These are phyloP conservation scores for Alternaria metachromatica DNA, from an alignment of 2,329 filamentous ascomycete genomes.

Conservation along the genomic window DNA sequence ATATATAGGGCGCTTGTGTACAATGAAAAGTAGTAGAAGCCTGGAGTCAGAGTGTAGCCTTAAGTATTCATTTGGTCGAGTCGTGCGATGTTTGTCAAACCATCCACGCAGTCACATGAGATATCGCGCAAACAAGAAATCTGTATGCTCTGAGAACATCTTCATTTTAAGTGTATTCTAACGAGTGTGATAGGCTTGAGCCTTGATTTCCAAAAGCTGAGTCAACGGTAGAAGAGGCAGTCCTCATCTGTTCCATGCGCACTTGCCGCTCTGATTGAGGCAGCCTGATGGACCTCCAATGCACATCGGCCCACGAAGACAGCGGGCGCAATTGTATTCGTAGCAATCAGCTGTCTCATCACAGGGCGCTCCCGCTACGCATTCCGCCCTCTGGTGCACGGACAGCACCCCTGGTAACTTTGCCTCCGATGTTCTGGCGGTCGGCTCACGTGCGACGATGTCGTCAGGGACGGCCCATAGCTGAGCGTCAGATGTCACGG, in stretches of 20 bases:
- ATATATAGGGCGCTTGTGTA: background rate
- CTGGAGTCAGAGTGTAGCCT: background rate
- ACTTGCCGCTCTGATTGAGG: background rate
- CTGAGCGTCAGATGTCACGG: background rate
- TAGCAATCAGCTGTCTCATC: no score
- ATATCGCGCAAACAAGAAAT: background rate
- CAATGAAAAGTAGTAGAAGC: background rate
- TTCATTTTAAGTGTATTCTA: background rate
- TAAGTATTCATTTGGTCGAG: background rate
- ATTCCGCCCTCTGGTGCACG: background rate
- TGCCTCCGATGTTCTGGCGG: rapidly evolving
- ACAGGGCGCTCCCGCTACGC: no score
- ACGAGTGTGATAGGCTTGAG: background rate
- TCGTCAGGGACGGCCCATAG: background rate
- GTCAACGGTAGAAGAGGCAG: background rate
- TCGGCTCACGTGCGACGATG: rapidly evolving
- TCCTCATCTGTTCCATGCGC: background rate
- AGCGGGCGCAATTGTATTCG: background rate
- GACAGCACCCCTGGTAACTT: rapidly evolving
- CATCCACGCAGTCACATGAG: background rate
- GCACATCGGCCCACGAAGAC: no score
- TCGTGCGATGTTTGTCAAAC: background rate
- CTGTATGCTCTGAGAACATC: background rate
- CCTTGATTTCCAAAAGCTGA: background rate
- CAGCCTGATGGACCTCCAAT: no score